A percentile compares a stretch with the other conserved stretches of the same genome.
phyloP scores from a whole-genome alignment of 495 filamentous ascomycete genomes.

The Cudoniella acicularis region DNA sequence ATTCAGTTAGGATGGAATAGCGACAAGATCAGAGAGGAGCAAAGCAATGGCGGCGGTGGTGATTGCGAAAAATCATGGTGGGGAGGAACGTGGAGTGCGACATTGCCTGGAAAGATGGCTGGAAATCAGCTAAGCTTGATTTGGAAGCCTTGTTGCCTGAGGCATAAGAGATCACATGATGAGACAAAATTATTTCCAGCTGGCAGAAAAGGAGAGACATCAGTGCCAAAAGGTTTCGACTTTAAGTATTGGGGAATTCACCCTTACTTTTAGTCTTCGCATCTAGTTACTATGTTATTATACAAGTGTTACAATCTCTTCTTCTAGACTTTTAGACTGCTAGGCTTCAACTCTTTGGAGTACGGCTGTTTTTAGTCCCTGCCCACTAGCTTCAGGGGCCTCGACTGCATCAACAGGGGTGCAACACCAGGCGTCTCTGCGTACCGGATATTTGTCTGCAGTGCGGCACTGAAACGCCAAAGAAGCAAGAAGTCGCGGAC shows the following conservation, averaged over 20 bases:
- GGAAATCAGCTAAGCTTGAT: neutral
- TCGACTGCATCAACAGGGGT: neutral
- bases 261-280: too few species aligned
- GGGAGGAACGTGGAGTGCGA: slow-evolving; percentile 5
- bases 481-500: neutral
- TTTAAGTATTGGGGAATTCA: too few species aligned
- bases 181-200: too few species aligned
- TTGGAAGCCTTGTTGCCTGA: neutral
- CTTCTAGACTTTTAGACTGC: too few species aligned
- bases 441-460: neutral
- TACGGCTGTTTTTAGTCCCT: neutral
- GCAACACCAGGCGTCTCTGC: too few species aligned
- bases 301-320: too few species aligned
- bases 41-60: slow-evolving; percentile 3
- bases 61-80: slow-evolving; percentile 10
- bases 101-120: slow-evolving; percentile 1
- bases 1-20: neutral
- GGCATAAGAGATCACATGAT: neutral
- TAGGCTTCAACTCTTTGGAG: neutral
- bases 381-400: neutral
- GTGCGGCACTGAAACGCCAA: neutral
- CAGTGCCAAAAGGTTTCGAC: too few species aligned
- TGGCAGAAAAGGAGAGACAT: too few species aligned
- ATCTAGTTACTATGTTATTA: too few species aligned
- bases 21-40: neutral